Conservation (phyloP, 352 stramenopile genomes). For the Phytophthora fragariae region DNA sequence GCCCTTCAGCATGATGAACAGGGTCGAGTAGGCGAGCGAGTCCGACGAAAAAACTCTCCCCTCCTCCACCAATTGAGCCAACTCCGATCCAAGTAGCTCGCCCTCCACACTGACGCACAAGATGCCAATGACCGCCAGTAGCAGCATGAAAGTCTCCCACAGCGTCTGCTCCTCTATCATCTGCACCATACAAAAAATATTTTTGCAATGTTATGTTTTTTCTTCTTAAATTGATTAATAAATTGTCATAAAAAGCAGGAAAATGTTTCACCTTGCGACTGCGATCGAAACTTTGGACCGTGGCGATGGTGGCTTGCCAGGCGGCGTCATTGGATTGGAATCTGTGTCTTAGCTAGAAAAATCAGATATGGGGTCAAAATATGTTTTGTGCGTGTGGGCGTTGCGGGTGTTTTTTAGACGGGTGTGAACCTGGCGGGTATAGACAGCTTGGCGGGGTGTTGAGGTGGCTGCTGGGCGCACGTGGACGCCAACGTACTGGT, state of each 20-base stretch:
- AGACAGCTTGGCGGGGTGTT: slow-evolving; percentile 20
- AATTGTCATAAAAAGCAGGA: neutral
- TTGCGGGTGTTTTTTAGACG: neutral
- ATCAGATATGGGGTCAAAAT: neutral
- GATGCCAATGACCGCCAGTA: slow-evolving; percentile 43
- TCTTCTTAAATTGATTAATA: neutral
- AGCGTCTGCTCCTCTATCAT: slow-evolving; percentile 24
- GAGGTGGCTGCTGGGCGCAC: slow-evolving; percentile 1
- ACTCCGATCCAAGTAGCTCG: slow-evolving; percentile 55
- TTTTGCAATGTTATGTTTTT: neutral
- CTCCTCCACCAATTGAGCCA: slow-evolving; percentile 29
- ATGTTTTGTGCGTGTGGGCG: neutral
- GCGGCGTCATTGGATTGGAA: slow-evolving; percentile 36
- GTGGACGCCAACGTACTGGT: slow-evolving; percentile 3
- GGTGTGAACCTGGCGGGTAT: slow-evolving; percentile 21
- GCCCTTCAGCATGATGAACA: slow-evolving; percentile 52
- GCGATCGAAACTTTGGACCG: slow-evolving; percentile 47
- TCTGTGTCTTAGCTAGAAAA: slow-evolving; percentile 21
- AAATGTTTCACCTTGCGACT: slow-evolving; percentile 33
- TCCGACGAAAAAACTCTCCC: slow-evolving; percentile 16
- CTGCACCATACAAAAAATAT: slow-evolving; percentile 17
- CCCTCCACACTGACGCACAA: slow-evolving; percentile 56
- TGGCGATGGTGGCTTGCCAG: slow-evolving; percentile 46
- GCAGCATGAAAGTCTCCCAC: slow-evolving; percentile 61
- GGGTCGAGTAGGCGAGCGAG: slow-evolving; percentile 25